Base-by-base conservation (phyloP, 2,329 filamentous ascomycete species). In the Rhexocercosporidium sp. region DNA sequence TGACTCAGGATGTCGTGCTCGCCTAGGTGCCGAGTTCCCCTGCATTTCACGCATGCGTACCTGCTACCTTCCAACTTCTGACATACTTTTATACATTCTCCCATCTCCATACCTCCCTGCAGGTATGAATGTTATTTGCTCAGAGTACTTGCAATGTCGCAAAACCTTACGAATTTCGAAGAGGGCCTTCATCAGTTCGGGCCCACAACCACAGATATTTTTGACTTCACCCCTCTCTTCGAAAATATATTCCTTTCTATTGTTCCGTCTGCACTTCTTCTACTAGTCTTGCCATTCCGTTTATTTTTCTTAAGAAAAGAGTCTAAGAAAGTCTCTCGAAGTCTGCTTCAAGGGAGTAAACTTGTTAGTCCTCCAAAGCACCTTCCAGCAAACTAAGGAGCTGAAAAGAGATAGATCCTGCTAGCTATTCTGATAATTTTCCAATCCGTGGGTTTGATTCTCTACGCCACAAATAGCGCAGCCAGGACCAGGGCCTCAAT, bases 221-320 rank as follows among this genome's bases (percentile, higher is more conserved):
- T 75, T 67, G 75, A 75, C 29, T 75, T 75, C 56, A 74, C 70
- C 9, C 69, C 68, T 12, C 41, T 71, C 5, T 74, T 74, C 41
- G 68, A 75, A 64, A 66, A 72, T 61, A 56, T 65, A 3, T 51
- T 75, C 44, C 59, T 75, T 1, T 73, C 68, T 31, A 72, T 73
- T 25, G 25, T 70, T 3, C 69, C 73, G 16, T 73, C 71, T 5
- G 53, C 59, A 7, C 25, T 73, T 1, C 49, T 75, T 9, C 67
- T 75, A 16, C 9, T 72, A 3, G 7, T 70, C n/a, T 14, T 71
- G 4, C 72, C 69, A 0, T 29, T 70, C 7, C 69, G 74, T 65
- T 29, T 74, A 41, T 59, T 66, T 11, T 61, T 34, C 25, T 49
- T 73, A 16, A 46, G 47, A 31, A 64, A 62, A 31, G 66, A 69